Evolutionary conservation across 495 filamentous ascomycete genomes (phyloP).

Genomic region (Stereocaulon alpinum): DNA sequence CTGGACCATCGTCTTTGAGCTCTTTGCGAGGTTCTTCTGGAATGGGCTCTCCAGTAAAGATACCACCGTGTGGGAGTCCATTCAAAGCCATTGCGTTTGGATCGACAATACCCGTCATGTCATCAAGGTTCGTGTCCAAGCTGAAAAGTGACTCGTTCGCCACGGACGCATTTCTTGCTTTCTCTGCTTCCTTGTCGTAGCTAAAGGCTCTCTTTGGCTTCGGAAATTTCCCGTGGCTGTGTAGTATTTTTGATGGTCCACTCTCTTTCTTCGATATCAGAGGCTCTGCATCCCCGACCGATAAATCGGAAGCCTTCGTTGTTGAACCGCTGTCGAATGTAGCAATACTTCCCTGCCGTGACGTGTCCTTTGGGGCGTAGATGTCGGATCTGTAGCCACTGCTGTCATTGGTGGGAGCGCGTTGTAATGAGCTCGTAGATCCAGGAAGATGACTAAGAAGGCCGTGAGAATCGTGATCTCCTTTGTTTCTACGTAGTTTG

Average conservation of each 20-base stretch:
- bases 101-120: constrained; percentile 74
- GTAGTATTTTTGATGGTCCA: constrained; percentile 17
- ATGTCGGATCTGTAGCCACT: constrained; percentile 43
- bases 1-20: constrained; percentile 23
- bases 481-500: constrained; percentile 50
- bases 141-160: constrained; percentile 44
- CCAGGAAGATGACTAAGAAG: constrained; percentile 45
- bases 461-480: constrained; percentile 34
- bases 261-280: constrained; percentile 21
- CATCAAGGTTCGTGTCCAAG: constrained; percentile 72
- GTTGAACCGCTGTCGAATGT: constrained; percentile 25
- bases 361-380: constrained; percentile 32
- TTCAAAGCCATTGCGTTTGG: constrained; percentile 34
- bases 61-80: constrained; percentile 44
- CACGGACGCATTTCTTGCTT: constrained; percentile 34
- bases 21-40: constrained; percentile 32
- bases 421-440: constrained; percentile 42
- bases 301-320: constrained; percentile 19
- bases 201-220: constrained; percentile 45
- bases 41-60: constrained; percentile 42
- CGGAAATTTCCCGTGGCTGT: constrained; percentile 27
- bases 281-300: constrained; percentile 16
- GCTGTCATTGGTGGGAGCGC: constrained; percentile 29
- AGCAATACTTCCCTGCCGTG: constrained; percentile 32
- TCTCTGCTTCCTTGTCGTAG: constrained; percentile 38